Conservation (phyloP, 257 asterid genomes). For the Nemophila menziesii region DNA sequence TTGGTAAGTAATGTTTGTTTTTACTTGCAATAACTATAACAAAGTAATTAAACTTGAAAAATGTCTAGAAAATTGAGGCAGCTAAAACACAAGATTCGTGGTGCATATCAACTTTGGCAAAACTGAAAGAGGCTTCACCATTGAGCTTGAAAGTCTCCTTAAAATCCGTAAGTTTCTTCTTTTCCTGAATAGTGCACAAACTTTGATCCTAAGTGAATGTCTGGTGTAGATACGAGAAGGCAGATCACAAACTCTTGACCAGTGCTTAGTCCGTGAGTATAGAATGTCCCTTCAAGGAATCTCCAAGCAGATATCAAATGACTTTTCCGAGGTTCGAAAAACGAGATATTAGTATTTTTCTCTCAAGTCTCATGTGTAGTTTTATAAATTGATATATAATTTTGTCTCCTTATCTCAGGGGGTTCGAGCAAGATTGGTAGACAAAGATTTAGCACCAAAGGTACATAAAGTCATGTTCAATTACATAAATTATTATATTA, state of each 20-base stretch:
- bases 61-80: slow-evolving; percentile 58
- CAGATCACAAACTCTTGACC: slow-evolving; percentile 79
- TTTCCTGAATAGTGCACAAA: background rate
- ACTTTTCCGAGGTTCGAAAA: slow-evolving; percentile 61
- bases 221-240: slow-evolving; percentile 79
- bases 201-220: slow-evolving; percentile 9
- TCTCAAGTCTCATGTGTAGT: background rate
- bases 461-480: slow-evolving; percentile 22
- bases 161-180: slow-evolving; percentile 62
- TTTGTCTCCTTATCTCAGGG: slow-evolving; percentile 41
- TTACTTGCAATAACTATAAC: no score
- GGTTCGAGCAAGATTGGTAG: slow-evolving; percentile 67
- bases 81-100: slow-evolving; percentile 55
- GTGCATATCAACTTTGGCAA: slow-evolving; percentile 55
- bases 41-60: no score
- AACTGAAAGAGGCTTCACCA: slow-evolving; percentile 70
- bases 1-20: slow-evolving; percentile 42
- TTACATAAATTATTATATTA: background rate
- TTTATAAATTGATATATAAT: slow-evolving; percentile 7
- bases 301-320: slow-evolving; percentile 44
- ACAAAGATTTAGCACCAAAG: slow-evolving; percentile 75
- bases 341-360: slow-evolving; percentile 3
- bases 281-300: slow-evolving; percentile 78
- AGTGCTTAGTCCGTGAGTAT: slow-evolving; percentile 81
- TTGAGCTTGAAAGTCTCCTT: slow-evolving; percentile 89